Percentiles rank a stretch among this genome's conserved stretches.
These are phyloP conservation scores for Parasitella parasitica DNA, from an alignment of 371 early-diverging fungal genomes.

Conservation along the genomic window DNA sequence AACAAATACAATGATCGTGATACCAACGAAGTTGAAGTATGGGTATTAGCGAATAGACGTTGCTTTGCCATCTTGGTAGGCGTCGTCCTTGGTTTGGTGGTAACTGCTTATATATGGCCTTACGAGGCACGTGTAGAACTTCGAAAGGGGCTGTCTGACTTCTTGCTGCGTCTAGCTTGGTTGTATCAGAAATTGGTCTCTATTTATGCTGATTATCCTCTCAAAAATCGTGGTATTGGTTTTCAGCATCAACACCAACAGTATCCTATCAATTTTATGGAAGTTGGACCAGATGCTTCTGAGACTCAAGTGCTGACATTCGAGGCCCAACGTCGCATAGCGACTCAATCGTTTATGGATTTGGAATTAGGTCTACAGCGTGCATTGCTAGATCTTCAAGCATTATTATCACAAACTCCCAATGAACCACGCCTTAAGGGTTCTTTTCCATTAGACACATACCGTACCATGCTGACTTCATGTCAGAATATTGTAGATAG, in stretches of 20 bases:
- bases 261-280: background rate
- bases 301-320: constrained; percentile 30
- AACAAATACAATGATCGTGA: constrained; percentile 74
- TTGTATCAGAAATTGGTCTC: constrained; percentile 74
- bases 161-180: constrained; percentile 64
- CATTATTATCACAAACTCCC: constrained; percentile 66
- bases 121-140: constrained; percentile 83
- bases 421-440: constrained; percentile 89
- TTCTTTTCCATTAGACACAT: constrained; percentile 69
- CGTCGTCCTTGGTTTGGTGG: constrained; percentile 67
- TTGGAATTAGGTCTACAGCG: constrained; percentile 73
- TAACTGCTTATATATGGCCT: constrained; percentile 76
- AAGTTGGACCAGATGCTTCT: constrained; percentile 20
- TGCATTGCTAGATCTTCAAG: constrained; percentile 59
- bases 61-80: constrained; percentile 72
- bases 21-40: constrained; percentile 59
- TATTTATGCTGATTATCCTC: constrained; percentile 49
- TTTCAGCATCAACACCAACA: background rate
- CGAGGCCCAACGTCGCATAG: constrained; percentile 36
- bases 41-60: constrained; percentile 61
- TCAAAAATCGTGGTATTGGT: constrained; percentile 1
- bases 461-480: constrained; percentile 64
- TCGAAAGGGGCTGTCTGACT: constrained; percentile 67
- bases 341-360: constrained; percentile 58
- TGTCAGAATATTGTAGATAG: constrained; percentile 78